Percentiles rank a stretch among this genome's conserved stretches.
phyloP scores from a whole-genome alignment of 495 filamentous ascomycete genomes.

The Neurospora sp. region DNA sequence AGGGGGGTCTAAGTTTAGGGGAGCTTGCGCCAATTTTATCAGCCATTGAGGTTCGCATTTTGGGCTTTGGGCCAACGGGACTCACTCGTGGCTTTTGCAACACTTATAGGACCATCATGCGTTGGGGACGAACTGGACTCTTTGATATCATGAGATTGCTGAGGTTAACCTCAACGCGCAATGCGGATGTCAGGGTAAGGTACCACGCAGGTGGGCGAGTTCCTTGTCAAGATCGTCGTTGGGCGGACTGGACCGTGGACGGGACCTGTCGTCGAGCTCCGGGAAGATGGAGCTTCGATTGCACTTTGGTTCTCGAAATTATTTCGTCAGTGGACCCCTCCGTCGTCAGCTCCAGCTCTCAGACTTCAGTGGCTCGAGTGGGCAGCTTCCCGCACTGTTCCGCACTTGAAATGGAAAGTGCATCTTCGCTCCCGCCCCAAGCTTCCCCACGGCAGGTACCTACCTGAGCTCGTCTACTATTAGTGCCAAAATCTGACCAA shows the following conservation, averaged over 20 bases:
- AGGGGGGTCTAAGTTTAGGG: not conserved
- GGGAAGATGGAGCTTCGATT: not conserved
- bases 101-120: not conserved
- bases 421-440: not conserved
- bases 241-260: not conserved
- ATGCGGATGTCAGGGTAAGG: not conserved
- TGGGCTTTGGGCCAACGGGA: not conserved
- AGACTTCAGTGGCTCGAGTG: not conserved
- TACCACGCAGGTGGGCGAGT: not conserved
- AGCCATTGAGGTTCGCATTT: not conserved
- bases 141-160: not conserved
- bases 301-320: not conserved
- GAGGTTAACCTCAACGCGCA: not conserved
- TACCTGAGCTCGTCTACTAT: not conserved
- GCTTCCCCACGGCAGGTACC: not conserved
- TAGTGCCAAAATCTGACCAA: not conserved
- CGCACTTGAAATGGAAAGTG: not conserved
- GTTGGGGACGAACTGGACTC: not conserved
- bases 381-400: not conserved
- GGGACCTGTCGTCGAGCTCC: not conserved
- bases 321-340: not conserved
- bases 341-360: not conserved
- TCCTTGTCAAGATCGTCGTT: not conserved
- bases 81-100: constrained; percentile 1
- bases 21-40: constrained; percentile 8